Base-by-base conservation (phyloP, 495 filamentous ascomycete genomes). In the Tuber indicum region DNA sequence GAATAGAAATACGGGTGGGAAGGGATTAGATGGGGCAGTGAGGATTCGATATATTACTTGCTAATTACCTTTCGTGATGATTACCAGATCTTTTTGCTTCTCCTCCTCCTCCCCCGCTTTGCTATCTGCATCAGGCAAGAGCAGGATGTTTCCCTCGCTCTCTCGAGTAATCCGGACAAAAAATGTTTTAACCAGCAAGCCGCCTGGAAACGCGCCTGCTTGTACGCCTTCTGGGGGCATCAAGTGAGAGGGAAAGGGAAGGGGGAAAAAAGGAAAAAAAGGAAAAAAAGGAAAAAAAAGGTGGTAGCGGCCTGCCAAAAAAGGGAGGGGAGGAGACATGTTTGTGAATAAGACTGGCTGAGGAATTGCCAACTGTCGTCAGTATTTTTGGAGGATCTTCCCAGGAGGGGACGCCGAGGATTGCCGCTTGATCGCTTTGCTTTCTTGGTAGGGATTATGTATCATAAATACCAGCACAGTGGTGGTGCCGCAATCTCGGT, bases 21-120 rank as follows among this genome's bases (percentile, higher is more conserved):
- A 66, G 36, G 36, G 3, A 36, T 17, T 66, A 26, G 58, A 66
- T 66, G 58, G 58, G 7, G 58, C 16, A 66, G 58, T 66, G 12
- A 66, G 17, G 58, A 66, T 66, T 66, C 58, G 58, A 66, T 66
- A 66, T 32, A 66, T 66, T 66, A 36, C 26, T 66, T 66, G 58
- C 14, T 26, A 14, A 36, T 66, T 36, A 19, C 58, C 58, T 66
- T 36, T 66, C 26, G 14, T 66, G 26, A 19, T 66, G 58, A 66
- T 66, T 66, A 36, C 32, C 58, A 36, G 58, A 66, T 66, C 58
- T 58, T 26, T 66, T 36, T 36, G 58, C 14, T 66, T 26, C 58
- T 19, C 26, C 26, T 66, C 58, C 58, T 0, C 9, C n/a, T 52
- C 52, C 23, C 58, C 58, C 58, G 14, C 58, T 66, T 66, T 14